A percentile compares a stretch with the other conserved stretches of the same genome.
Evolutionary conservation across 495 filamentous ascomycete species (phyloP).

Genomic region (Cercophora newfieldiana): DNA sequence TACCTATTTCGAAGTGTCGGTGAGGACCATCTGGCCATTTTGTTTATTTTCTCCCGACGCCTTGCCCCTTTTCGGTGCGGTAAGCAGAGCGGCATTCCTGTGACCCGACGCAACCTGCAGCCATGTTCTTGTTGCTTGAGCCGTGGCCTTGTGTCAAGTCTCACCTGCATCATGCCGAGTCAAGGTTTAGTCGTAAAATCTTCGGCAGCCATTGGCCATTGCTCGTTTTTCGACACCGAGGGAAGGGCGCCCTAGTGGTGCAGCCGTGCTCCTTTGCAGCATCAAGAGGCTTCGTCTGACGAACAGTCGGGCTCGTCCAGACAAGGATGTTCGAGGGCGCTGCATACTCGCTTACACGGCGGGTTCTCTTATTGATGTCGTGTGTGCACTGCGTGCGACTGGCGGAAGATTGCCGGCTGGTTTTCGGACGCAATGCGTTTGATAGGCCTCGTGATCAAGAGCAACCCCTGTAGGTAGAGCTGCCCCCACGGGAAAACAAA

Average conservation of each 20-base stretch:
- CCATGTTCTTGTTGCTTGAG: background rate
- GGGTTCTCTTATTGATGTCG: background rate
- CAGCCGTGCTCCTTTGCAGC: no score
- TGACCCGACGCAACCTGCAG: background rate
- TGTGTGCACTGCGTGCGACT: background rate
- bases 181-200: background rate
- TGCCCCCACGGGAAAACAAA: no score
- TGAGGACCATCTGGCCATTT: background rate
- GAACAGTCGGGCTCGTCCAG: background rate
- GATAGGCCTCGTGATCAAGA: background rate
- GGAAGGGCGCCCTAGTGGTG: background rate
- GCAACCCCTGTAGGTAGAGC: no score
- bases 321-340: background rate
- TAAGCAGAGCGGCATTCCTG: background rate
- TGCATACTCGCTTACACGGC: background rate
- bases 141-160: background rate
- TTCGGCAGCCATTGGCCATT: background rate
- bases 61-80: background rate
- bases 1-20: background rate
- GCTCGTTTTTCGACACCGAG: background rate
- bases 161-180: background rate
- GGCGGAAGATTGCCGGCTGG: background rate
- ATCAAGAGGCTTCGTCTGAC: background rate
- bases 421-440: background rate
- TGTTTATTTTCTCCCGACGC: background rate